Base-by-base conservation (phyloP, 148 eudicot genomes). In the Vaccinium macrocarpon region DNA sequence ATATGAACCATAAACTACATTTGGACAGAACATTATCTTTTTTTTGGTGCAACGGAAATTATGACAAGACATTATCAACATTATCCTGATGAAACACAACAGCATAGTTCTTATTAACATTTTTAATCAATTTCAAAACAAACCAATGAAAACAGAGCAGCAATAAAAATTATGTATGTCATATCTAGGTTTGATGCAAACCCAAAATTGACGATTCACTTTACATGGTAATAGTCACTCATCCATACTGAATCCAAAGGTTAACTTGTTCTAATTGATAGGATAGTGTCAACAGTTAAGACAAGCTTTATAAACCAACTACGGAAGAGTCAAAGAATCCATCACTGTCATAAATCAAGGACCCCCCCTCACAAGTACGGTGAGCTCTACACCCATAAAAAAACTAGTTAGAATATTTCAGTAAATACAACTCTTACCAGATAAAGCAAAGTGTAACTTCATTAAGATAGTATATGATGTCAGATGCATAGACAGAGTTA, bases 241-340 rank as follows among this genome's bases (percentile, higher is more conserved):
- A 25, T 32, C 8, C n/a, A 52, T n/a, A 25, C 62, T 21, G 16
- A 78, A 52, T 78, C 38, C 61, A 13, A 52, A 56, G 27, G 25
- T 53, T 42, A 7, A 52, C 42, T 27, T 25, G 52, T 29, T 25
- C 80, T 52, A 14, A 42, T 78, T 78, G 35, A 52, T 25, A 52
- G 35, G 10, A 52, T 7, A 76, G 56, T 13, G 18, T 76, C 79
- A n/a, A 10, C 23, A 8, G 2, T 8, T 68, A 15, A 12, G 27
- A 76, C 3, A 76, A 76, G 79, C 53, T 35, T 76, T 49, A 48
- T n/a, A 76, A 48, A n/a, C n/a, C 53, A 76, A 76, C 12, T 46
- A n/a, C 25, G 9, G 15, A 19, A 32, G 8, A 76, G 27, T n/a
- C 79, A 76, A 46, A 1, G 12, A 25, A 3, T 6, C 38, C 48